Evolutionary conservation across 2,329 filamentous ascomycete species (phyloP).

Genomic region (Triangularia setosa): DNA sequence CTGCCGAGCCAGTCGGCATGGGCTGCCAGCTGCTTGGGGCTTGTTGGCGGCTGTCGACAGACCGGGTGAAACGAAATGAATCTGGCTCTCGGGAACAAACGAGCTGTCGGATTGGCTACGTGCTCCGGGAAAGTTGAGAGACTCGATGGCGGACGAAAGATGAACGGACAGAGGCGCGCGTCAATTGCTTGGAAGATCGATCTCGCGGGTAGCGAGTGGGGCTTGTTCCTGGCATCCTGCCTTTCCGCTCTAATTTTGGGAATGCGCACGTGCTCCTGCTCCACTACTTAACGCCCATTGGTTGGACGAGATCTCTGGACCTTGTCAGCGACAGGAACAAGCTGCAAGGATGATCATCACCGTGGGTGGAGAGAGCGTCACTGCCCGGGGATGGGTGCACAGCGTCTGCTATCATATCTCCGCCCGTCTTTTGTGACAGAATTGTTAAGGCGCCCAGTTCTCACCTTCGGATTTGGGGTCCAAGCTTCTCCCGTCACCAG

Average conservation of each 20-base stretch:
- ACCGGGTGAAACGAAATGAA: slow-evolving; percentile 22
- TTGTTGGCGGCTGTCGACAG: slow-evolving; percentile 7
- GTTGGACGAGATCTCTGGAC: neutral
- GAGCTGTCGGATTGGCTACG: slow-evolving; percentile 17
- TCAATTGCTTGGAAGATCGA: slow-evolving; percentile 19
- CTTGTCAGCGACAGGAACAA: slow-evolving; percentile 14
- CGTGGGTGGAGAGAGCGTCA: slow-evolving; percentile 3
- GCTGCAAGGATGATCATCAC: slow-evolving; percentile 16
- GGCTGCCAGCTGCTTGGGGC: neutral
- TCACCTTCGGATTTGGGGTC: neutral
- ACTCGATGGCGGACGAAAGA: neutral
- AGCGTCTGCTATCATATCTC: neutral
- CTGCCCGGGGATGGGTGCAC: neutral
- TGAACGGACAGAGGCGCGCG: slow-evolving; percentile 21
- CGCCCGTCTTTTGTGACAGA: neutral
- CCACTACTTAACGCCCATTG: neutral
- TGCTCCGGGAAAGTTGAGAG: neutral
- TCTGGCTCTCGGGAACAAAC: neutral
- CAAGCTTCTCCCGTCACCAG: neutral
- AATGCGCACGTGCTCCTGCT: slow-evolving; percentile 14
- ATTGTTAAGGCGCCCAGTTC: neutral
- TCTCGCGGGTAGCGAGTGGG: slow-evolving; percentile 1
- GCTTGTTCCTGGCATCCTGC: neutral
- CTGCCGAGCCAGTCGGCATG: neutral
- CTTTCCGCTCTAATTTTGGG: slow-evolving; percentile 19